Evolutionary conservation across 345 rosid genomes (phyloP), one percentile per base, ranked within the genome.

Genomic region (Linum tenue): DNA sequence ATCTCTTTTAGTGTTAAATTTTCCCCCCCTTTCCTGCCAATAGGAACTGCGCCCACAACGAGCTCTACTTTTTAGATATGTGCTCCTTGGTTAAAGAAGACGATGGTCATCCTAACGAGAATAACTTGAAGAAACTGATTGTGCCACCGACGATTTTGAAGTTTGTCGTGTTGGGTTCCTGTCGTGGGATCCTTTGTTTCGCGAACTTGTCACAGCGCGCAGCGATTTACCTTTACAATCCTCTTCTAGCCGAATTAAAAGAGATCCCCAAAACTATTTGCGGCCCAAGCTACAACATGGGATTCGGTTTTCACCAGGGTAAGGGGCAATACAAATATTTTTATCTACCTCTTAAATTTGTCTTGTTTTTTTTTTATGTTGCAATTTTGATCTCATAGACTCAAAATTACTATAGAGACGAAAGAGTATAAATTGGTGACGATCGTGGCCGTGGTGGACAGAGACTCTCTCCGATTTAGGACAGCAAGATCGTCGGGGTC

Each of bases 21-120:
- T 22, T 22, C 1, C 1, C 31, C 31, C 0, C 31, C 31, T 22
- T 22, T 22, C 0, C 31, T 22, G 31, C 31, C 31, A 44, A 44
- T 14, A 44, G 51, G 51, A 44, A 31, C 22, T 91, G 91, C 2
- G 57, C 81, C 76, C 68, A 84, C 38, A 85, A 81, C 77, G 67
- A 78, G 36, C 84, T 88, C 17, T 79, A 70, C 69, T 79, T 84
- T 60, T 53, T 78, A 3, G 84, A 85, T 77, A 69, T 88, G 15
- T 79, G 82, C 0, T 50, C 66, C 39, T 31, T 5, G 10, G 51
- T 2, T 8, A 14, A 44, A 4, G 44, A 41, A 4, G 44, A 50
- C 15, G 39, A 65, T n/a, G 59, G 61, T 1, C 75, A 75, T 39
- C 61, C 42, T 1, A 62, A 65, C 42, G 72, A 68, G 68, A 22